Base-by-base conservation (phyloP, 768 basidiomycete species). In the Roridomyces roridus region DNA sequence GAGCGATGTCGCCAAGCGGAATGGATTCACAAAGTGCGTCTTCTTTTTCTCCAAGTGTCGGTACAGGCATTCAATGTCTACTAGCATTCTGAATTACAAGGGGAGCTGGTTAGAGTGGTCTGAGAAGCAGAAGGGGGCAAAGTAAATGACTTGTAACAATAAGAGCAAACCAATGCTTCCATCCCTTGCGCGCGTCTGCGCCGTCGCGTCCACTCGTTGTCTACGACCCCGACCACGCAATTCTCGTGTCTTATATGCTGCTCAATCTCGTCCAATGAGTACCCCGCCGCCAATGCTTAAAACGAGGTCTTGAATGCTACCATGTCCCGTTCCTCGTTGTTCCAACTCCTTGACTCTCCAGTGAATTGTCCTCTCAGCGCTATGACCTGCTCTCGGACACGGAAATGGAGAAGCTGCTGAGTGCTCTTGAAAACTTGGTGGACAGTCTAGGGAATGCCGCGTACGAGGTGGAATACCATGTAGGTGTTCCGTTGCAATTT, bases 61-160 rank as follows among this genome's bases (percentile, higher is more conserved):
- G 17, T 31, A 28, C 14, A 21, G n/a, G 37, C 56, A 24, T 55
- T 51, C 36, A 49, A 40, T n/a, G 41, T 31, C 24, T 28, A 21
- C 5, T 44, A 88, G 86, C 50, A 67, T 87, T 45, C 70, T 85
- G 55, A 95, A 94, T 66, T 96, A 94, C 70, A 83, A 83, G 62
- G 94, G 94, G 9, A 92, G 91, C 18, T 96, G 92, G 92, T 70
- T 92, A 49, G 91, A 96, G 63, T 96, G 94, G 94, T 81, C 83
- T 12, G 77, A 76, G 68, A 86, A 76, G 61, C 78, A 78, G 65
- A 76, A 72, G 45, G 73, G 72, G 55, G 51, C 62, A 43, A 41
- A 52, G 28, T 45, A 43, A 58, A 37, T 35, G 40, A 47, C 34
- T 44, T 62, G 53, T 49, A 57, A 39, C 26, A 57, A 69, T 62